A percentile compares a stretch with the other conserved stretches of the same genome.
Evolutionary conservation across 2,329 filamentous ascomycete species (phyloP).

Genomic region (Diplodia scrobiculata): DNA sequence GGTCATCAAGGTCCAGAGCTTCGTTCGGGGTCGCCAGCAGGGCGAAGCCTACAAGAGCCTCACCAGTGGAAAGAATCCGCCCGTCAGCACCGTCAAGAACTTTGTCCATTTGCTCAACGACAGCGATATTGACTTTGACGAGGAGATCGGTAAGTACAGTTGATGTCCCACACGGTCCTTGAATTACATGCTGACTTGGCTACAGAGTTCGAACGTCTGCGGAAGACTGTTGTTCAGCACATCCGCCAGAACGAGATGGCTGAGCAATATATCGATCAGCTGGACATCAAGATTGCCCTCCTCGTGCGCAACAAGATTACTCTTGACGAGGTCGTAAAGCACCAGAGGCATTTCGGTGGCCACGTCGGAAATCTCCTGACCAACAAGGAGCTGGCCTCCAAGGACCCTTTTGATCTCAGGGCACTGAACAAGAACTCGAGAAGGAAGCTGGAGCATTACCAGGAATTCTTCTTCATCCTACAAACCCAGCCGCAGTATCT

Average conservation of each 20-base stretch:
- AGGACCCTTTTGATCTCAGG: conserved; percentile 93
- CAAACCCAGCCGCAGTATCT: conserved; percentile 97
- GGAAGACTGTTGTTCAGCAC: conserved; percentile 95
- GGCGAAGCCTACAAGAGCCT: conserved; percentile 97
- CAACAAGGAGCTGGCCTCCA: conserved; percentile 83
- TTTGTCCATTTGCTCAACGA: conserved; percentile 98
- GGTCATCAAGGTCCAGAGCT: conserved; percentile 97
- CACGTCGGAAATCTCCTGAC: conserved; percentile 81
- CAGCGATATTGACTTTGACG: conserved; percentile 98
- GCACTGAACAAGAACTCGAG: conserved; percentile 95
- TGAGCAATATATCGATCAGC: conserved; percentile 96
- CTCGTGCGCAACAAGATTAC: conserved; percentile 99
- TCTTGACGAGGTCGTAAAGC: conserved; percentile 92
- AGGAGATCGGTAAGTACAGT: conserved; percentile 66
- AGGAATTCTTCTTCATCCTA: conserved; percentile 94
- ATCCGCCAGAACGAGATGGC: conserved; percentile 96
- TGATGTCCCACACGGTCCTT: not conserved
- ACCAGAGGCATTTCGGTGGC: conserved; percentile 94
- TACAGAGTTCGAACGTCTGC: conserved; percentile 82
- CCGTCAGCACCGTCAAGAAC: conserved; percentile 94
- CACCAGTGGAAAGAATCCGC: conserved; percentile 93
- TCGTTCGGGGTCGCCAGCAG: conserved; percentile 90
- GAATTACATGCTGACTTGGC: not conserved
- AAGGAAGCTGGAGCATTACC: conserved; percentile 93
- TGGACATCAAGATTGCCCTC: conserved; percentile 98